phyloP scores from a whole-genome alignment of 1,284 basidiomycete species.

The Peniophora sp. region DNA sequence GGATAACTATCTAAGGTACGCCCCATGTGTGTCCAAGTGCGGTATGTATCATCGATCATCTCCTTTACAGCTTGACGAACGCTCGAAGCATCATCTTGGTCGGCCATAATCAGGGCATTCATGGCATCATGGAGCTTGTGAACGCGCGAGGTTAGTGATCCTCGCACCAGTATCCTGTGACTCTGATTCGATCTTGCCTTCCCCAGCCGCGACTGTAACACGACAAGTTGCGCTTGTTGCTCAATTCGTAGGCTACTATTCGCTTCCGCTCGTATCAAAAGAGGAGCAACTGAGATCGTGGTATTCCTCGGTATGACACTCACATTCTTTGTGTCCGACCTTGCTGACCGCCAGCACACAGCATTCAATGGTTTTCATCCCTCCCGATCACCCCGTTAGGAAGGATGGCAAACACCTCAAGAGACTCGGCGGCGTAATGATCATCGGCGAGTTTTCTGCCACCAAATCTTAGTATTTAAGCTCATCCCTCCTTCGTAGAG shows the following conservation, averaged over 20 bases:
- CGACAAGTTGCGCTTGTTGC: conserved; percentile 61
- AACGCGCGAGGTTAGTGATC: conserved; percentile 54
- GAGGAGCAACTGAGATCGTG: conserved; percentile 46
- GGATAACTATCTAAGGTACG: conserved; percentile 89
- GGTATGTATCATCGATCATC: background rate
- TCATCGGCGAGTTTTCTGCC: conserved; percentile 36
- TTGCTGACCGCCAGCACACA: conserved; percentile 18
- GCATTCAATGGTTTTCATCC: conserved; percentile 63
- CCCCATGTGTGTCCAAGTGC: background rate
- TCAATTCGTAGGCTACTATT: conserved; percentile 68
- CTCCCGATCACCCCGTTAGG: conserved; percentile 46
- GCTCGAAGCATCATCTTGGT: conserved; percentile 74
- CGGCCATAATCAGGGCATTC: conserved; percentile 81
- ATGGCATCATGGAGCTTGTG: conserved; percentile 68
- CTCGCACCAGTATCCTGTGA: background rate
- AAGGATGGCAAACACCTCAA: conserved; percentile 44
- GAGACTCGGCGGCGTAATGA: conserved; percentile 52
- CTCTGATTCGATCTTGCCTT: background rate
- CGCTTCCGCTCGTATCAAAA: conserved; percentile 45
- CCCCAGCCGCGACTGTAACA: conserved; percentile 44
- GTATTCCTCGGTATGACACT: conserved; percentile 49
- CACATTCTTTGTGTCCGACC: conserved; percentile 2
- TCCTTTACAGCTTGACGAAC: conserved; percentile 48
- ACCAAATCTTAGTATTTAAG: background rate
- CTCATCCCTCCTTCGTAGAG: conserved; percentile 27